Conservation (phyloP, 352 stramenopile genomes). For the Halophytophthora polymorphica region DNA sequence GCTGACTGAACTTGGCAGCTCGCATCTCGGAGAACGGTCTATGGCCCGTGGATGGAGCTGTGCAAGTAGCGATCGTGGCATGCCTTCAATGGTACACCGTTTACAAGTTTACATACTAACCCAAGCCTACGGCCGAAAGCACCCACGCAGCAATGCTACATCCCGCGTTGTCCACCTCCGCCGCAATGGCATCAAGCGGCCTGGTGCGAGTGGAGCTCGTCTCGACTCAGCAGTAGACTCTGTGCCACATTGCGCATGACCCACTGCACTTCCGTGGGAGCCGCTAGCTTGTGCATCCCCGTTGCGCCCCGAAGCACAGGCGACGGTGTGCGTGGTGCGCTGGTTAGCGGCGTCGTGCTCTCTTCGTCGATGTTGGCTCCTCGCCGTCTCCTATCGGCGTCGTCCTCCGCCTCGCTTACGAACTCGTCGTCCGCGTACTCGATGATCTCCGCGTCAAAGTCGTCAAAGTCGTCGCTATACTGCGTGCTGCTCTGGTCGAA, state of each 20-base stretch:
- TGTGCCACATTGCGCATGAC: slow-evolving; percentile 73
- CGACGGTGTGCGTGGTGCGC: slow-evolving; percentile 5
- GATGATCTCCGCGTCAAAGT: slow-evolving; percentile 72
- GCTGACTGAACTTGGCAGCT: slow-evolving; percentile 2
- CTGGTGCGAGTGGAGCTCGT: slow-evolving; percentile 29
- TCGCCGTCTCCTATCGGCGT: background rate
- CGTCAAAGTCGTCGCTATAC: slow-evolving; percentile 84
- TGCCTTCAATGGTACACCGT: slow-evolving; percentile 13
- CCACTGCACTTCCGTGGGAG: slow-evolving; percentile 61
- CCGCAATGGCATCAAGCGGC: slow-evolving; percentile 10
- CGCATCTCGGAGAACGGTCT: slow-evolving; percentile 8
- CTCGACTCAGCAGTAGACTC: slow-evolving; percentile 58
- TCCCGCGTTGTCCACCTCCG: slow-evolving; percentile 9
- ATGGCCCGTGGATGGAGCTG: slow-evolving; percentile 6
- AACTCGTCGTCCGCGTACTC: slow-evolving; percentile 77
- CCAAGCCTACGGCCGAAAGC: slow-evolving; percentile 7
- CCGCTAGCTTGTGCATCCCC: slow-evolving; percentile 22
- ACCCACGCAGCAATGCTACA: slow-evolving; percentile 14
- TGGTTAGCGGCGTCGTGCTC: slow-evolving; percentile 5
- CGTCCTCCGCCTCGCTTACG: slow-evolving; percentile 31
- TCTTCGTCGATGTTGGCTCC: slow-evolving; percentile 4
- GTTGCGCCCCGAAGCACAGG: slow-evolving; percentile 15
- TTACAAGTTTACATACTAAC: slow-evolving; percentile 25
- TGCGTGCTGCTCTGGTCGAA: slow-evolving; percentile 63
- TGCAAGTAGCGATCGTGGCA: background rate